Percentiles rank a stretch among this genome's conserved stretches.
Evolutionary conservation across 1,284 basidiomycete species (phyloP).

Genomic region (Irpex lacteus): DNA sequence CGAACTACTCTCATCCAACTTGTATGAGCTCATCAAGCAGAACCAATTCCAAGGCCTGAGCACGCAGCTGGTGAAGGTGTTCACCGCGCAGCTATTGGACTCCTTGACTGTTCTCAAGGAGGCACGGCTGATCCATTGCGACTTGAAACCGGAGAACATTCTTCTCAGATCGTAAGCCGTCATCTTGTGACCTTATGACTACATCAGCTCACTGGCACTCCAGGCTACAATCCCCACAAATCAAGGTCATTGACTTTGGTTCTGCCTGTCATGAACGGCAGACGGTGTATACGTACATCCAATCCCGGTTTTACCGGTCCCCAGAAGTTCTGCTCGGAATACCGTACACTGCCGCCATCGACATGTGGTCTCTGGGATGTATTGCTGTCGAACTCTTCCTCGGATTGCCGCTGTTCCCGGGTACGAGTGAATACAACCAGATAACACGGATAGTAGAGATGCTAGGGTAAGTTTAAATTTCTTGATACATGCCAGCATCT

Average conservation of each 20-base stretch:
- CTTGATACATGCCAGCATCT: background rate
- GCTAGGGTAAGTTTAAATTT: slow-evolving; percentile 74
- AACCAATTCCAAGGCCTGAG: slow-evolving; percentile 98
- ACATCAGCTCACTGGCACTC: slow-evolving; percentile 4
- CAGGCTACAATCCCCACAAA: slow-evolving; percentile 94
- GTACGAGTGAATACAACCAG: slow-evolving; percentile 99
- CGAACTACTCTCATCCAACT: slow-evolving; percentile 94
- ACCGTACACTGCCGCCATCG: slow-evolving; percentile 91
- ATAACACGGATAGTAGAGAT: slow-evolving; percentile 96
- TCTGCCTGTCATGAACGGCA: slow-evolving; percentile 98
- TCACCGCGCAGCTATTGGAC: slow-evolving; percentile 94
- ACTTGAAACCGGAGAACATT: slow-evolving; percentile 97
- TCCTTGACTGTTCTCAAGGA: slow-evolving; percentile 93
- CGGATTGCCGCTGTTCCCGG: slow-evolving; percentile 94
- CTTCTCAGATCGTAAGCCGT: slow-evolving; percentile 83
- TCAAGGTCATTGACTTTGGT: slow-evolving; percentile 99
- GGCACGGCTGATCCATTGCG: slow-evolving; percentile 95
- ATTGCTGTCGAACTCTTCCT: slow-evolving; percentile 98
- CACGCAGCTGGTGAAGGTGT: slow-evolving; percentile 96
- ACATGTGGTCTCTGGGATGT: slow-evolving; percentile 95
- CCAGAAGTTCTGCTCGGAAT: slow-evolving; percentile 96
- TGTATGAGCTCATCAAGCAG: slow-evolving; percentile 99
- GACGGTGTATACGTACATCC: slow-evolving; percentile 99
- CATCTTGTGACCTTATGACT: slow-evolving; percentile 8
- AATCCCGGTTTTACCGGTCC: slow-evolving; percentile 97